Conservation (phyloP, 176 grass and related monocot genomes). For the Cymbopogon citratus region DNA sequence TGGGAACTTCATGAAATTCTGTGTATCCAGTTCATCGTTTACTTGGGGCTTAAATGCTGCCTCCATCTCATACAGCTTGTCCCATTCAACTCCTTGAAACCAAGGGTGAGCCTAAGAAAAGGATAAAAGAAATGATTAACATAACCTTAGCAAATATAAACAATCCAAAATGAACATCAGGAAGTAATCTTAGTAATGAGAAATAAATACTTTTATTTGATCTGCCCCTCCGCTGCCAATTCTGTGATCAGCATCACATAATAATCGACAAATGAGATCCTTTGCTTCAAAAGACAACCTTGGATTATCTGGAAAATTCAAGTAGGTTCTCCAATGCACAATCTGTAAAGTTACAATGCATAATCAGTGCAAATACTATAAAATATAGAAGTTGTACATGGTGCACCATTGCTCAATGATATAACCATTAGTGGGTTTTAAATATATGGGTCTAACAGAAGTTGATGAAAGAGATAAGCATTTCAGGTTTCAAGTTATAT, state of each 20-base stretch:
- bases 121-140: background rate
- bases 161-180: constrained; percentile 3
- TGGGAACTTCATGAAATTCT: constrained; percentile 94
- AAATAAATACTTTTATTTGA: constrained; percentile 72
- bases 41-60: constrained; percentile 97
- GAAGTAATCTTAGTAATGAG: constrained; percentile 23
- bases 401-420: background rate
- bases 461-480: background rate
- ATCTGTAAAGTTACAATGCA: constrained; percentile 48
- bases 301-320: constrained; percentile 94
- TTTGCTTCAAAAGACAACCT: constrained; percentile 75
- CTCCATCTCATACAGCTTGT: constrained; percentile 93
- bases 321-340: constrained; percentile 94
- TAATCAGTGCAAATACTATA: background rate
- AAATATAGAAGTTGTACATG: background rate
- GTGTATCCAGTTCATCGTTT: constrained; percentile 90
- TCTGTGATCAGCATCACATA: constrained; percentile 96
- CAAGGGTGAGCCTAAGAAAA: constrained; percentile 61
- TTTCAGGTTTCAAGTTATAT: background rate
- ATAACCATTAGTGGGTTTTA: background rate
- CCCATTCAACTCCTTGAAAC: constrained; percentile 85
- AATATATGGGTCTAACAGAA: background rate
- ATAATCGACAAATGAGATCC: constrained; percentile 85
- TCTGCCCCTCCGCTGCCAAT: constrained; percentile 75
- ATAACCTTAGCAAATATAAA: constrained; percentile 15